Evolutionary conservation across 1,139 yeast species (phyloP).

Genomic region (Saccharomycopsis hybrid): DNA sequence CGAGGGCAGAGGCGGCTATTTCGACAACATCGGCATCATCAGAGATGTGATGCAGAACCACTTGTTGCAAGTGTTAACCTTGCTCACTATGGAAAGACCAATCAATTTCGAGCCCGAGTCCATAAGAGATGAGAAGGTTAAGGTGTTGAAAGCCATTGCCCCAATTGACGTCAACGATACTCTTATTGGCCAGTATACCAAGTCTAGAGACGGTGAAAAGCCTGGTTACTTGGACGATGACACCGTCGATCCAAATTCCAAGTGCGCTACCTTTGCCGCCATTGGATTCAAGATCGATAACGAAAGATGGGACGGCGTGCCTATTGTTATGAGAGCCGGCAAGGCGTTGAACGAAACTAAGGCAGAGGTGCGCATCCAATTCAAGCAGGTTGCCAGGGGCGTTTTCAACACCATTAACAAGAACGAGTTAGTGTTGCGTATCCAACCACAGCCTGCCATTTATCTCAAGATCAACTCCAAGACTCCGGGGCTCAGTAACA

Average conservation of each 20-base stretch:
- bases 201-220: conserved; percentile 78
- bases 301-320: conserved; percentile 98
- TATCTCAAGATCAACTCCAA: conserved; percentile 89
- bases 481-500: conserved; percentile 83
- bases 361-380: conserved; percentile 92
- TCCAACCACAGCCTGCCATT: conserved; percentile 93
- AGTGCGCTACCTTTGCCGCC: conserved; percentile 91
- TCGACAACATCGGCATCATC: conserved; percentile 89
- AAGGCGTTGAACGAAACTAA: conserved; percentile 88
- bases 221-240: conserved; percentile 92
- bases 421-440: conserved; percentile 87
- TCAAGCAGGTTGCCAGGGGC: conserved; percentile 78
- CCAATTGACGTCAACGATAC: conserved; percentile 61
- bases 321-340: conserved; percentile 93
- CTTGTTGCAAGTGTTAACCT: conserved; percentile 82
- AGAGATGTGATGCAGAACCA: conserved; percentile 99
- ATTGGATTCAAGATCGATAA: conserved; percentile 69
- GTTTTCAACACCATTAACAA: conserved; percentile 77
- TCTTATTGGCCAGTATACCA: conserved; percentile 80
- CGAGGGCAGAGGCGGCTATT: conserved; percentile 98
- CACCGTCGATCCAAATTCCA: conserved; percentile 76
- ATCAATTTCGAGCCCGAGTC: conserved; percentile 85
- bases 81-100: conserved; percentile 95
- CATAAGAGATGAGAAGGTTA: conserved; percentile 92
- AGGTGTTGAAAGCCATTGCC: conserved; percentile 76